Percentiles rank a stretch among this genome's conserved stretches.
phyloP scores from a whole-genome alignment of 2,329 filamentous ascomycete genomes.

The Aotearoamyces nothofagi region DNA sequence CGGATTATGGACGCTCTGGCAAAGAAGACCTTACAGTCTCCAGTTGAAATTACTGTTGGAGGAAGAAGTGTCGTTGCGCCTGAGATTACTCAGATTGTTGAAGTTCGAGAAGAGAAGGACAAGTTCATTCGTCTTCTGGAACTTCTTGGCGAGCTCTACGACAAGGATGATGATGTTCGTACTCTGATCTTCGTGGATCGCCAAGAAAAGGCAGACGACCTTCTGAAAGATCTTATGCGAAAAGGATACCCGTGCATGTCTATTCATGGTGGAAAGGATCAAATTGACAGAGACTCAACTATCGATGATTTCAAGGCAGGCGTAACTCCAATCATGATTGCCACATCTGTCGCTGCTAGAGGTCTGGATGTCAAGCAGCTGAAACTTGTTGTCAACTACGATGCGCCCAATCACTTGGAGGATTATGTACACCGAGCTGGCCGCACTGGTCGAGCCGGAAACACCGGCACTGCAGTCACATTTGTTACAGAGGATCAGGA shows the following conservation, averaged over 20 bases:
- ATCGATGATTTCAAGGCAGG: constrained; percentile 91
- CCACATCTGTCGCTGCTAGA: constrained; percentile 88
- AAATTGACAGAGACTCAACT: constrained; percentile 82
- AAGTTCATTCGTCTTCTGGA: constrained; percentile 80
- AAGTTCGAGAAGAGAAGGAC: constrained; percentile 64
- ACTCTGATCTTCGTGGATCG: constrained; percentile 85
- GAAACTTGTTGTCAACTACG: constrained; percentile 91
- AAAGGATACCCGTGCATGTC: constrained; percentile 88
- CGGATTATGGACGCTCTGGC: constrained; percentile 82
- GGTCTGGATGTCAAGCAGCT: constrained; percentile 93
- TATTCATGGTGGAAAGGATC: constrained; percentile 87
- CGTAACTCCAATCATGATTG: constrained; percentile 76
- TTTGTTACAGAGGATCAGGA: constrained; percentile 88
- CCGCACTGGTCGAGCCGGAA: constrained; percentile 85
- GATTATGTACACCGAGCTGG: constrained; percentile 94
- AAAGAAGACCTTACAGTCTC: constrained; percentile 72
- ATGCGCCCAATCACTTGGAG: constrained; percentile 85
- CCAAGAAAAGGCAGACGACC: constrained; percentile 75
- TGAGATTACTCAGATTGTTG: constrained; percentile 87
- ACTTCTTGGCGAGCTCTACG: constrained; percentile 74
- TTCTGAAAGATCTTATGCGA: constrained; percentile 62
- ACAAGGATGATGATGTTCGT: constrained; percentile 76
- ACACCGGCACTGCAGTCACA: constrained; percentile 87
- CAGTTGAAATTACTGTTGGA: constrained; percentile 85
- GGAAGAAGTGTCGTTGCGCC: constrained; percentile 75